Base-by-base conservation (phyloP, 441 rosid species). In the Adansonia rubrostipa region DNA sequence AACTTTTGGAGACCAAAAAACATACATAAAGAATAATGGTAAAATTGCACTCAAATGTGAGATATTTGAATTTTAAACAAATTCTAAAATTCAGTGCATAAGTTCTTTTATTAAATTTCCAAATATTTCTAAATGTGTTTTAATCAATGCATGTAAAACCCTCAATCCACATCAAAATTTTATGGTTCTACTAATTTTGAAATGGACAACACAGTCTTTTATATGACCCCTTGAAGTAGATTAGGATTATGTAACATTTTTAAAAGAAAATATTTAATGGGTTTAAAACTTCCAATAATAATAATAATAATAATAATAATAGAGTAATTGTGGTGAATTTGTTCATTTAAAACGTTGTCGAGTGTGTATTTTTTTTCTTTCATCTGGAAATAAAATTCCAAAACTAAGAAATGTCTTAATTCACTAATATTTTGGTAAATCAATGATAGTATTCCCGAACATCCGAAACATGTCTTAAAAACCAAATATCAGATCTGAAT, bases 391-490 rank as follows among this genome's bases (percentile, higher is more conserved):
- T 42, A 19, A 68, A 6, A 47, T 47, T 5, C 17, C 0, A 6
- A 20, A 20, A 48, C 17, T 47, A 20, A 15, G 20, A 36, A 36
- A 36, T 3, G 7, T 33, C 19, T 14, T 68, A 45, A 68, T 45
- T 36, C 71, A 17, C 4, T 42, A 66, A 66, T 36, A 8, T 65
- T 65, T 40, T n/a, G 17, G 51, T n/a, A 22, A 69, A 69, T 69
- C 58, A 1, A 7, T 15, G 45, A 47, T 1, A 33, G 67, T 14
- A 42, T 11, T 47, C 57, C 57, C 22, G 73, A 47, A 48, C 17
- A 48, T 69, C 73, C 5, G 9, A 44, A 69, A 47, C 42, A 48
- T 69, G 73, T 69, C 9, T 48, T 13, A 24, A 24, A 45, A 70
- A 3, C 33, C 4, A 13, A 48, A 42, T 36, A 36, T 36, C 40